Base-by-base conservation (phyloP, 169 alveolate genomes). In the Cryptosporidium tyzzeri region DNA sequence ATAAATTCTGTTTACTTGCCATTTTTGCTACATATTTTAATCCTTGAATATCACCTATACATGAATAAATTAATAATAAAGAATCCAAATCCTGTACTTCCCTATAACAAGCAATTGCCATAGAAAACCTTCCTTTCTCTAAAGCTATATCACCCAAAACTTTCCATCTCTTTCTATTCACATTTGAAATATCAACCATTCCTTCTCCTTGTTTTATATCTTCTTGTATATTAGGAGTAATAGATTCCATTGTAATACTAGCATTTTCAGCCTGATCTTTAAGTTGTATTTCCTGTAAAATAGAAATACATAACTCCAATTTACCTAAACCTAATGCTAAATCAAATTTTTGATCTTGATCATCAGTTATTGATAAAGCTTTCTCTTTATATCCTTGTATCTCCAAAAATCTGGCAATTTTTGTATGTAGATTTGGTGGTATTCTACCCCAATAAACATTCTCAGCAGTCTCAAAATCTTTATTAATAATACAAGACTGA, bases 341-440 rank as follows among this genome's bases (percentile, higher is more conserved):
- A 48, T 97, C 99, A 89, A 97, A 97, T 91, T 96, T 96, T 68
- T 96, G 98, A 75, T 97, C 98, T 53, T 91, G 92, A 91, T 98
- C 98, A 16, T 85, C 92, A 33, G 99, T 94, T 35, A 96, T 93
- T 59, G 93, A 84, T 75, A 96, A 94, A 37, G 99, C 98, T 86
- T 94, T 84, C 70, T 97, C 97, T 86, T 95, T 94, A 71, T 94
- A 92, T 39, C 98, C 98, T 55, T 95, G 92, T 26, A 94, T 91
- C 58, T 97, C 98, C 85, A 97, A 86, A 91, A 98, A 97, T 69
- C 94, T 94, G 41, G 98, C 97, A 69, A 97, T 93, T 80, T 94
- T 96, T 69, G 96, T 96, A 71, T 87, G 93, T 75, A 93, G 91
- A n/a, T 93, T 53, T 29, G 93, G 91, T 44, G 97, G 97, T 18